A percentile compares a stretch with the other conserved stretches of the same genome.
phyloP scores from a whole-genome alignment of 768 basidiomycete genomes.

The Suillus tomentosus region DNA sequence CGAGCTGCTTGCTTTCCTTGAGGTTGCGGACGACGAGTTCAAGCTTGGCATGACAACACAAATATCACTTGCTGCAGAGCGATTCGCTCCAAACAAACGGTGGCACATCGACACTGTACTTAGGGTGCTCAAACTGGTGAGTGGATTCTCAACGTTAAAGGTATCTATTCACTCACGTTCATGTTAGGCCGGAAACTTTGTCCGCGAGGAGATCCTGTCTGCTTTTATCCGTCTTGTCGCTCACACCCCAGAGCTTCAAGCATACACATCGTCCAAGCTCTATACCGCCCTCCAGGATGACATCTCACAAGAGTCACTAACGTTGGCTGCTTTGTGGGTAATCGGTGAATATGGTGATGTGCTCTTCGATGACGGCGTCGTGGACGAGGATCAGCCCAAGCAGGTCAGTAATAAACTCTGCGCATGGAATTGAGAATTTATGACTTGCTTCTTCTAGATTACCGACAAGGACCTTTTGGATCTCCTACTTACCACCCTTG shows the following conservation, averaged over 20 bases:
- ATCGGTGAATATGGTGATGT: constrained; percentile 96
- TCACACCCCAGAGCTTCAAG: constrained; percentile 95
- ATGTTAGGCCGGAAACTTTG: constrained; percentile 91
- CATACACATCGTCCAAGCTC: constrained; percentile 90
- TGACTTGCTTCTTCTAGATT: constrained; percentile 44
- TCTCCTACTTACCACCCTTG: constrained; percentile 80
- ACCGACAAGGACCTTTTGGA: constrained; percentile 84
- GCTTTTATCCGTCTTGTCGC: constrained; percentile 95
- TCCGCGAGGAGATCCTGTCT: constrained; percentile 93
- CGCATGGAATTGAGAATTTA: neutral
- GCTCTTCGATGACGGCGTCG: constrained; percentile 81
- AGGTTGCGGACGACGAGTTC: constrained; percentile 98
- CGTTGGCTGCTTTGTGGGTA: constrained; percentile 91
- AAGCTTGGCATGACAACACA: constrained; percentile 98
- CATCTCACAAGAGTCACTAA: constrained; percentile 95
- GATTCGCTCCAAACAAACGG: constrained; percentile 95
- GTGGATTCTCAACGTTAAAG: constrained; percentile 28
- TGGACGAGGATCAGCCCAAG: constrained; percentile 73
- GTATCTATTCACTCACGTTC: constrained; percentile 11
- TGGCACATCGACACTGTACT: constrained; percentile 99
- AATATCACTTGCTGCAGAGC: constrained; percentile 92
- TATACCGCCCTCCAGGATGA: constrained; percentile 87
- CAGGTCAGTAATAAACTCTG: constrained; percentile 45
- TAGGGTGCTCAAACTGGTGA: constrained; percentile 85
- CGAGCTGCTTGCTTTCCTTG: constrained; percentile 93